phyloP scores from a whole-genome alignment of 2,329 filamentous ascomycete genomes.

The Myriosclerotinia duriaeana region DNA sequence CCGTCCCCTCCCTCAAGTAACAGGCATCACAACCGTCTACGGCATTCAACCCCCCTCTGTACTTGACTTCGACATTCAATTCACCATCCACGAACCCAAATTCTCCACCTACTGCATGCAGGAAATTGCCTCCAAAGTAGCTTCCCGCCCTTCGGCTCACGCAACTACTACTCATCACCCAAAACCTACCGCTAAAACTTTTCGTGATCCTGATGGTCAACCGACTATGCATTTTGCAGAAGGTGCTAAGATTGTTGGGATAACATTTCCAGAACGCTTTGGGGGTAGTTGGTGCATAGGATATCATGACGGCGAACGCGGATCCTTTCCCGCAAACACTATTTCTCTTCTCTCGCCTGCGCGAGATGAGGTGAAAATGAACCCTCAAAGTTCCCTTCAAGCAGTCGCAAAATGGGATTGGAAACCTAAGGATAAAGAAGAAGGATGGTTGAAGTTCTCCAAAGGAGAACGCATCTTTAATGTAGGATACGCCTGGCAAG shows the following conservation, averaged over 20 bases:
- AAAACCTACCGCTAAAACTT: conserved; percentile 29
- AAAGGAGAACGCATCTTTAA: conserved; percentile 37
- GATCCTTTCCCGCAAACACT: conserved; percentile 35
- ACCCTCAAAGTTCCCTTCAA: conserved; percentile 31
- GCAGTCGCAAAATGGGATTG: conserved; percentile 40
- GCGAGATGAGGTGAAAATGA: conserved; percentile 36
- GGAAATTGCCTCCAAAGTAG: conserved; percentile 35
- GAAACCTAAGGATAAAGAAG: conserved; percentile 36
- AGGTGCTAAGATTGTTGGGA: conserved; percentile 38
- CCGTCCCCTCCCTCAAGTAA: conserved; percentile 36
- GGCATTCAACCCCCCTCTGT: conserved; percentile 31
- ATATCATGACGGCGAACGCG: conserved; percentile 39
- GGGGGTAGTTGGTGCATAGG: conserved; percentile 38
- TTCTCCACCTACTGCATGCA: conserved; percentile 29
- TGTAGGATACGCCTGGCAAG: conserved; percentile 36
- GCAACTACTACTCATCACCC: conserved; percentile 35
- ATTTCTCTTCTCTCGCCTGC: conserved; percentile 34
- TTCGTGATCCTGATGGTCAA: conserved; percentile 36
- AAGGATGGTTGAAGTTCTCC: conserved; percentile 38
- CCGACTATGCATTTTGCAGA: conserved; percentile 36
- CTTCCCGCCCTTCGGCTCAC: conserved; percentile 32
- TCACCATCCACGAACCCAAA: conserved; percentile 30
- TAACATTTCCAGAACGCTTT: conserved; percentile 38
- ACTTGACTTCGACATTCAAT: conserved; percentile 40
- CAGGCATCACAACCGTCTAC: conserved; percentile 36